Percentiles rank a stretch among this genome's conserved stretches.
Conservation (phyloP, 2,329 filamentous ascomycete genomes). For the Beauveria medogensis region DNA sequence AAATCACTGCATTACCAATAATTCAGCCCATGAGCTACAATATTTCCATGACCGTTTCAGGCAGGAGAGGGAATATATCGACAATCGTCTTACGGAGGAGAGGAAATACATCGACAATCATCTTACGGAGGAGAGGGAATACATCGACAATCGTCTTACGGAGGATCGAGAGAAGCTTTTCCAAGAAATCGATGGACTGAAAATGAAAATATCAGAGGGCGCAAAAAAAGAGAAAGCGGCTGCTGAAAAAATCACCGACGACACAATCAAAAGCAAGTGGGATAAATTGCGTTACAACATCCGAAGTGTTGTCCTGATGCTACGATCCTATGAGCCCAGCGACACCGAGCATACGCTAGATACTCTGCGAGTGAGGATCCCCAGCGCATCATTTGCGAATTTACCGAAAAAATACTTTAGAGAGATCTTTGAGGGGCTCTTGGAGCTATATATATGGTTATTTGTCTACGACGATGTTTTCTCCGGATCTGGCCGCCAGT, state of each 20-base stretch:
- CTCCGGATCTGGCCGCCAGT: not conserved
- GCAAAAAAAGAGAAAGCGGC: not conserved
- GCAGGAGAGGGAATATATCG: too few relatives aligned
- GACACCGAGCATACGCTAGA: too few relatives aligned
- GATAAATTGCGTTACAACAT: not conserved
- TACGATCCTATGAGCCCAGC: not conserved
- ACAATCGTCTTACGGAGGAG: too few relatives aligned
- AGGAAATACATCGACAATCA: too few relatives aligned
- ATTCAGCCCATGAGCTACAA: too few relatives aligned
- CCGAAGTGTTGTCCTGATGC: not conserved
- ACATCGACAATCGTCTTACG: too few relatives aligned
- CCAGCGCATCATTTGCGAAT: fast-evolving
- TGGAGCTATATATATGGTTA: not conserved
- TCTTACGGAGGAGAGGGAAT: too few relatives aligned
- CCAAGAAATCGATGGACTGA: not conserved
- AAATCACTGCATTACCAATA: too few relatives aligned
- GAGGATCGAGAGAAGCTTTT: not conserved
- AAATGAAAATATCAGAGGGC: not conserved
- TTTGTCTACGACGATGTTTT: not conserved
- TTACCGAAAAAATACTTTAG: fast-evolving
- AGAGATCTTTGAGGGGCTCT: not conserved
- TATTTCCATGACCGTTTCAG: too few relatives aligned
- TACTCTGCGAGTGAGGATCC: not conserved
- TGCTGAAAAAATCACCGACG: not conserved
- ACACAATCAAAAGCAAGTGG: not conserved